These are phyloP conservation scores for Lenzites betulinus DNA, from an alignment of 768 basidiomycete species.

Conservation along the genomic window DNA sequence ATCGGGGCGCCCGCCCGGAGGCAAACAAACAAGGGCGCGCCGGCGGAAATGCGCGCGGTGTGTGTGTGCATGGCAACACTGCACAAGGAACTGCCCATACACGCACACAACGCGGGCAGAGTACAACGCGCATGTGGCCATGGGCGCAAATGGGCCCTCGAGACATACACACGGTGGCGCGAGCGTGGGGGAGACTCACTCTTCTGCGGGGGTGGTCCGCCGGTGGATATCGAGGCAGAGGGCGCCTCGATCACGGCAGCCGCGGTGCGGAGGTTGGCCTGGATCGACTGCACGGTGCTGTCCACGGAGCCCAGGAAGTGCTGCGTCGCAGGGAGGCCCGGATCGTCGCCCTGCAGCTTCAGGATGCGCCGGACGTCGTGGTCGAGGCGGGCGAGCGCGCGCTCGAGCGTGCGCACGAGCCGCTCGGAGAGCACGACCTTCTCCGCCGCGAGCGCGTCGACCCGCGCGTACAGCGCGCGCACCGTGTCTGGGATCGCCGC, in stretches of 20 bases:
- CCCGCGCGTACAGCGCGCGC: conserved; percentile 30
- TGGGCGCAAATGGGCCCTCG: background rate
- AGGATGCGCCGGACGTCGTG: conserved; percentile 47
- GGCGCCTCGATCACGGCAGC: conserved; percentile 30
- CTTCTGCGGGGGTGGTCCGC: conserved; percentile 24
- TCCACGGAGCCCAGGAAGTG: conserved; percentile 26
- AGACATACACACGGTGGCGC: background rate
- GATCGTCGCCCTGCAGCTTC: conserved; percentile 47
- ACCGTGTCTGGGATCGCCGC: conserved; percentile 40
- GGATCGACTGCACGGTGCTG: conserved; percentile 44
- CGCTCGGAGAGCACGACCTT: conserved; percentile 47
- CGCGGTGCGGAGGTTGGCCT: conserved; percentile 41
- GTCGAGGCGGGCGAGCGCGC: conserved; percentile 50
- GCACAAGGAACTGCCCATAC: background rate
- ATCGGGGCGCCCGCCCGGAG: background rate
- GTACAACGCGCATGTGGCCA: background rate
- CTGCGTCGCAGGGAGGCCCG: conserved; percentile 33
- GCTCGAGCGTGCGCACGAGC: conserved; percentile 44
- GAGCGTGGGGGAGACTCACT: conserved; percentile 7
- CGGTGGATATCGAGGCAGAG: conserved; percentile 12
- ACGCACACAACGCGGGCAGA: background rate
- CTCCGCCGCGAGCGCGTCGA: conserved; percentile 42
- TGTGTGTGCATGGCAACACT: background rate
- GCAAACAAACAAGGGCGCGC: background rate
- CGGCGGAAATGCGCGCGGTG: background rate